Conservation (phyloP, 768 basidiomycete genomes). For the Suillus weaverae region DNA sequence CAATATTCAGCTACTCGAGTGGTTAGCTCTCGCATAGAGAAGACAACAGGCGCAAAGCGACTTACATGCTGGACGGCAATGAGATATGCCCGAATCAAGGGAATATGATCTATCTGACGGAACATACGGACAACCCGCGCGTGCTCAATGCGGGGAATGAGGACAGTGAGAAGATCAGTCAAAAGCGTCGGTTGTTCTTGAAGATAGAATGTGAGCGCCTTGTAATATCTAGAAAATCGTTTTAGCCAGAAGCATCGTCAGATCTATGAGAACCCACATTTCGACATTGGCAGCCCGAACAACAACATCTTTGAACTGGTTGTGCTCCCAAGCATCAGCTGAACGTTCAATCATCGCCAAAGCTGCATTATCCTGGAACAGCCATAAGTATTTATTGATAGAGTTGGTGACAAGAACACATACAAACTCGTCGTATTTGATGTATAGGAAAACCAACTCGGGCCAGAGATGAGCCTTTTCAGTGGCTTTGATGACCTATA, state of each 20-base stretch:
- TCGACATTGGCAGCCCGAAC: slow-evolving; percentile 97
- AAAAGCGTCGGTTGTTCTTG: slow-evolving; percentile 91
- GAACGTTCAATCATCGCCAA: slow-evolving; percentile 99
- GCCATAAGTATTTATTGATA: slow-evolving; percentile 7
- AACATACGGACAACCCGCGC: slow-evolving; percentile 94
- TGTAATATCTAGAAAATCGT: slow-evolving; percentile 75
- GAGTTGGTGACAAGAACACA: slow-evolving; percentile 28
- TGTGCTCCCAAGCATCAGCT: slow-evolving; percentile 99
- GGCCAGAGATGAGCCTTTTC: slow-evolving; percentile 98
- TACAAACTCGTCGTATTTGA: slow-evolving; percentile 96
- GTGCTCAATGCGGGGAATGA: slow-evolving; percentile 95
- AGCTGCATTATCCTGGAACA: slow-evolving; percentile 85
- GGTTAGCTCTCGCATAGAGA: slow-evolving; percentile 6
- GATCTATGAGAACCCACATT: slow-evolving; percentile 56
- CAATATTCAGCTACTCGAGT: slow-evolving; percentile 77
- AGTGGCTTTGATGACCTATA: slow-evolving; percentile 86
- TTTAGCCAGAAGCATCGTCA: neutral
- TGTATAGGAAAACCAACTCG: slow-evolving; percentile 96
- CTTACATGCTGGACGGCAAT: slow-evolving; percentile 93
- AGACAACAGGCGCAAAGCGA: slow-evolving; percentile 3
- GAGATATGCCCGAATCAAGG: slow-evolving; percentile 92
- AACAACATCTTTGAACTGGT: slow-evolving; percentile 98
- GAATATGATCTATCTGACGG: slow-evolving; percentile 92
- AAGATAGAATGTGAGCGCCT: slow-evolving; percentile 90
- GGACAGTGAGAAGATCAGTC: slow-evolving; percentile 88